Base-by-base conservation (phyloP, 1,284 basidiomycete genomes). In the Athelia sp. region DNA sequence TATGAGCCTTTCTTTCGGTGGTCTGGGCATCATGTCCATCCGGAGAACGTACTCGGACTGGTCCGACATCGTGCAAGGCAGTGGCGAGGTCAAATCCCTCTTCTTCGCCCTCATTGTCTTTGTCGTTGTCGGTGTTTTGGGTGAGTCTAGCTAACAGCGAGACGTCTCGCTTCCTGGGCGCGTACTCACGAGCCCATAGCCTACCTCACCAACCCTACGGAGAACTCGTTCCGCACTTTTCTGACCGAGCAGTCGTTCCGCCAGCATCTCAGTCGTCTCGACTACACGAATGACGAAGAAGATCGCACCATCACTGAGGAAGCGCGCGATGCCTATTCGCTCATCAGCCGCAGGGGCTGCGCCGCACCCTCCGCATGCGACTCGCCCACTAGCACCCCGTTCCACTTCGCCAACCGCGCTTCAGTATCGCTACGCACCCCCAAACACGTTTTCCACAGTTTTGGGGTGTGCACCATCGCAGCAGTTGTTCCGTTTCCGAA, bases 181-280 rank as follows among this genome's bases (percentile, higher is more conserved):
- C 57, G 52, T 43, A 40, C 36, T 40, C 15, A 40, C 15, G 6
- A 40, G n/a, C 36, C 8, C 9, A 4, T 65, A 96, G 95, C 94
- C 43, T 94, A 94, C 73, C 81, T 93, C 65, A 92, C 93, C 36
- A 97, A 96, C 65, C 95, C 95, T 15, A 84, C 86, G 50, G 93
- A 98, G 69, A 82, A 84, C 43, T 93, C 92, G 2, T 98, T 98
- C 70, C 83, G 93, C 50, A 79, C 92, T 14, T 95, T 93, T 71
- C 86, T 98, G 60, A 98, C 94, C 29, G 93, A 97, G 64, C 87
- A 93, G 62, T 93, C 93, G 34, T 97, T 98, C 65, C 89, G 93
- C 47, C 87, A 92, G 52, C 93, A 98, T 65, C 80, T 98, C 51
- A 91, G 85, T 54, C 87, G 88, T 52, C 82, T 98, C 60, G 87